These are phyloP conservation scores for Eimeria necatrix DNA, from an alignment of 169 alveolate species.

Conservation along the genomic window DNA sequence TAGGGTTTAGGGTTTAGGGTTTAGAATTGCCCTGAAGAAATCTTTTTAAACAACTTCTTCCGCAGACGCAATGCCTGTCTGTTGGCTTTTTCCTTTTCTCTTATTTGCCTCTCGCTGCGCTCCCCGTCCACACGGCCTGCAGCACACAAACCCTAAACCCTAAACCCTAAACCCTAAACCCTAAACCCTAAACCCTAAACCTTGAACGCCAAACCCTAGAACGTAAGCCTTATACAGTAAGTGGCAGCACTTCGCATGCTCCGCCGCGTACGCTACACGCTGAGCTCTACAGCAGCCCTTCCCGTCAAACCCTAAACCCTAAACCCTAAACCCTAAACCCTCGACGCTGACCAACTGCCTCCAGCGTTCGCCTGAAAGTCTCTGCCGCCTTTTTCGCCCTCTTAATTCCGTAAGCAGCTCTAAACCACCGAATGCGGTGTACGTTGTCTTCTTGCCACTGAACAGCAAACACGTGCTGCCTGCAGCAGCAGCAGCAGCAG, in stretches of 20 bases:
- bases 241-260: no score
- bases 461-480: constrained; percentile 90
- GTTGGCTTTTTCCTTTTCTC: constrained; percentile 32
- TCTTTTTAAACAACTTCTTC: constrained; percentile 59
- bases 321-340: not conserved
- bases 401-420: constrained; percentile 90
- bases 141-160: no score
- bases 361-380: constrained; percentile 84
- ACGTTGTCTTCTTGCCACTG: constrained; percentile 92
- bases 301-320: constrained; percentile 15
- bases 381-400: constrained; percentile 92
- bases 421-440: constrained; percentile 90
- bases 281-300: constrained; percentile 68
- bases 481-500: not conserved
- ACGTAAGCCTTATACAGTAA: no score
- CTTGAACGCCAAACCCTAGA: no score
- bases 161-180: not conserved
- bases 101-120: constrained; percentile 74
- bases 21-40: constrained; percentile 79
- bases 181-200: not conserved
- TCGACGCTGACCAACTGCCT: constrained; percentile 82
- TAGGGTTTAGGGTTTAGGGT: no score
- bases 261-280: no score
- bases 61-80: constrained; percentile 70
- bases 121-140: constrained; percentile 81